Base-by-base conservation (phyloP, 2,329 filamentous ascomycete genomes). In the Aspergillus bombycis region DNA sequence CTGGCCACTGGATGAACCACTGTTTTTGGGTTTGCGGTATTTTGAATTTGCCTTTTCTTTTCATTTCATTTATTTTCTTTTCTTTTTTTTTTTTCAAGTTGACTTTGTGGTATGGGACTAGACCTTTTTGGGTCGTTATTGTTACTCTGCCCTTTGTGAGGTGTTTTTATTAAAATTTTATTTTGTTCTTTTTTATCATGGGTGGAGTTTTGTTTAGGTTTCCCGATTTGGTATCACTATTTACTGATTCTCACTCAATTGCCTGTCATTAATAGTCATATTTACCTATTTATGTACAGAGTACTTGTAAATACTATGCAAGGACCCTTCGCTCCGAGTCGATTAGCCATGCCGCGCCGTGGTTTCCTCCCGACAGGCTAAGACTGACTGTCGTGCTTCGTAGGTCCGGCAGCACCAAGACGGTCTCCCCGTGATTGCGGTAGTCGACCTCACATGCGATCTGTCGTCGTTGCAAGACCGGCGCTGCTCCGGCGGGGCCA, bases 401-500 rank as follows among this genome's bases (percentile, higher is more conserved):
- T 60, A 91, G 82, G 79, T 94, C 89, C 16, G 88, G 85, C 26
- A 93, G 84, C 2, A 97, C 91, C 57, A 89, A 79, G 1, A 97
- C 85, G 45, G 88, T 89, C 80, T 95, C 90, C 0, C 90, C 92
- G 62, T 92, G 82, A 72, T 92, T 95, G 70, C 87, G 83, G 71
- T 90, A 91, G 73, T 97, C 92, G 14, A 91, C 90, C 79, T 98
- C 94, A 72, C 89, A 93, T 3, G 78, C 86, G 70, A 84, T 80
- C 70, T 67, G 72, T 68, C 71, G 73, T 62, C 71, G 74, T 68
- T 71, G 78, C 56, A 64, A 60, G 57, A 62, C 67, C 14, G 63
- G 64, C 55, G 66, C 66, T 30, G 69, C 65, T 32, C 46, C 62
- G 26, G 60, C 46, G 19, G 57, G 46, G 14, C 46, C 46, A 3